These are phyloP conservation scores for Fistulifera pelliculosa DNA, from an alignment of 108 stramenopile species.

Conservation along the genomic window DNA sequence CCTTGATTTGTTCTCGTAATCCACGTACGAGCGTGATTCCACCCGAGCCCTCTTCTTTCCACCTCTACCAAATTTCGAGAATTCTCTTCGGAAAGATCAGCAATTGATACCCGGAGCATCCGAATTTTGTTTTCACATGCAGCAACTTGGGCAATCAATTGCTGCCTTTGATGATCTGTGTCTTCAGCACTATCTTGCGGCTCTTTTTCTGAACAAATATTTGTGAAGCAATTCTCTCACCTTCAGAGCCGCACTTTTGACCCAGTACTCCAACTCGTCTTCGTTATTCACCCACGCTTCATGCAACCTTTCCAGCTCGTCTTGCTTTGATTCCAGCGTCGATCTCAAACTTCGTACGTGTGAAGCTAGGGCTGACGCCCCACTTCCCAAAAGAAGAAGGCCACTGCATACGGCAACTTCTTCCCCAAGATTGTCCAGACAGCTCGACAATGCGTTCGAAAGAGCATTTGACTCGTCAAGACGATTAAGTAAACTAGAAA, in stretches of 20 bases:
- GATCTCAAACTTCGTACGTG: conserved; percentile 61
- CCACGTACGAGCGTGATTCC: conserved; percentile 49
- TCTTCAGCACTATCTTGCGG: background rate
- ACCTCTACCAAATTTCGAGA: conserved; percentile 45
- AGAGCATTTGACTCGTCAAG: conserved; percentile 43
- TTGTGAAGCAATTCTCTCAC: conserved; percentile 13
- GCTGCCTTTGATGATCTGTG: conserved; percentile 15
- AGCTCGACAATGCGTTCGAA: conserved; percentile 39
- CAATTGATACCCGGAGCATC: conserved; percentile 59
- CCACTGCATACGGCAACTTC: conserved; percentile 67
- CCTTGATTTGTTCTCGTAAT: conserved; percentile 55
- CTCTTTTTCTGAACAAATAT: background rate
- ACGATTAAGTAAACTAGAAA: conserved; percentile 29
- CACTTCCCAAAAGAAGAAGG: conserved; percentile 47
- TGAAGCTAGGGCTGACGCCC: conserved; percentile 54
- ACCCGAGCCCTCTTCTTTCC: conserved; percentile 58
- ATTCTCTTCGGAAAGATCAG: conserved; percentile 69
- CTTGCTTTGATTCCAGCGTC: conserved; percentile 25
- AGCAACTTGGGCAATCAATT: conserved; percentile 33
- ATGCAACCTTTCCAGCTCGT: conserved; percentile 19
- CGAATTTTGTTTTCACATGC: conserved; percentile 42
- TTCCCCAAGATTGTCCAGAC: conserved; percentile 64
- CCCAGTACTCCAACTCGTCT: conserved; percentile 45
- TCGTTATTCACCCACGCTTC: conserved; percentile 41
- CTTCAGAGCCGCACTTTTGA: conserved; percentile 11